Conservation (phyloP, 2,329 filamentous ascomycete genomes). For the Curvularia sp. region DNA sequence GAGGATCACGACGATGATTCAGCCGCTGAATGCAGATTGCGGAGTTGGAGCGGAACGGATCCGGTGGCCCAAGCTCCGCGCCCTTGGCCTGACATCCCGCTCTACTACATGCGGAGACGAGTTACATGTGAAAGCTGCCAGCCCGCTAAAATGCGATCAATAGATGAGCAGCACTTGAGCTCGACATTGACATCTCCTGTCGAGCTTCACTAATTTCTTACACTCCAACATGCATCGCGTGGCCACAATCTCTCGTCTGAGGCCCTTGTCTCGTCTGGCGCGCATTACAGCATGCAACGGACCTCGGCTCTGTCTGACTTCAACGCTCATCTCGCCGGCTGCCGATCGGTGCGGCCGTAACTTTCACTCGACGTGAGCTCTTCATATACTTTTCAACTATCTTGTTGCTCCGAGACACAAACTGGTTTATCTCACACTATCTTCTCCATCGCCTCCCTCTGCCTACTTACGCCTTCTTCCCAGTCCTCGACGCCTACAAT, state of each 20-base stretch:
- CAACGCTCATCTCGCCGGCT: slow-evolving; percentile 13
- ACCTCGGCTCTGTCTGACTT: slow-evolving; percentile 29
- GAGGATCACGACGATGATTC: slow-evolving; percentile 1
- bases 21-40: slow-evolving; percentile 24
- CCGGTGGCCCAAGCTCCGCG: slow-evolving; percentile 12
- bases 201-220: not conserved
- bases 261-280: not conserved
- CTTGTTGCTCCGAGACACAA: not conserved
- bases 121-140: slow-evolving; percentile 3
- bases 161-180: not conserved
- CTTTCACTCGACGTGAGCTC: slow-evolving; percentile 25
- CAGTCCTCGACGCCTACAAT: slow-evolving; percentile 6
- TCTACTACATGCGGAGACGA: slow-evolving; percentile 6
- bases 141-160: not conserved
- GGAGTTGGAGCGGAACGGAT: slow-evolving; percentile 16
- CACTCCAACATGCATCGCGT: not conserved
- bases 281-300: slow-evolving; percentile 19
- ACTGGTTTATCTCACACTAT: not conserved
- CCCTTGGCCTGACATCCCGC: not conserved
- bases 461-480: not conserved
- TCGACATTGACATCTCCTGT: not conserved
- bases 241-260: not conserved
- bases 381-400: slow-evolving; percentile 11
- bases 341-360: slow-evolving; percentile 30
- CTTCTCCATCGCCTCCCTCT: not conserved